Evolutionary conservation across 1,284 basidiomycete genomes (phyloP).

Genomic region (Ustilago nuda): DNA sequence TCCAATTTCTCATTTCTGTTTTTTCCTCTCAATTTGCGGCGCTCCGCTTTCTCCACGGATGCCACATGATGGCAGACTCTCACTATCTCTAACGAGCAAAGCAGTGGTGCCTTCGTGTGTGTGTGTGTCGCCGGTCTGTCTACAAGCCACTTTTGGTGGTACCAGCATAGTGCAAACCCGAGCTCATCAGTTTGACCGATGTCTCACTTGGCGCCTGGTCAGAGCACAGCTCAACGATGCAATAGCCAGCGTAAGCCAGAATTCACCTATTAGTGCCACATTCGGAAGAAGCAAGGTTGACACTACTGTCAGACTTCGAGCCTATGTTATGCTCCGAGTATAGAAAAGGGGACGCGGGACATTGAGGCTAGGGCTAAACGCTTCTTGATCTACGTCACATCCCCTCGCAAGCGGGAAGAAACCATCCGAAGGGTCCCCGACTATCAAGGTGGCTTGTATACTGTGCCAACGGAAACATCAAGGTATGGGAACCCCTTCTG

Average conservation of each 20-base stretch:
- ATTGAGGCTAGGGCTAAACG: too few species aligned
- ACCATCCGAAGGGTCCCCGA: not conserved
- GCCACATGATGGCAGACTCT: not conserved
- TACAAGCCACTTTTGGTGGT: not conserved
- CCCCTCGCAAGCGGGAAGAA: not conserved
- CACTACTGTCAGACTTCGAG: not conserved
- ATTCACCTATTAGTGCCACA: not conserved
- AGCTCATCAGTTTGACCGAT: not conserved
- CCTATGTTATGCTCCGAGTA: not conserved
- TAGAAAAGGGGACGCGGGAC: too few species aligned
- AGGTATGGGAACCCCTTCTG: not conserved
- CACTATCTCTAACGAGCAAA: not conserved
- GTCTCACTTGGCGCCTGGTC: not conserved
- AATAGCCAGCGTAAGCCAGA: too few species aligned
- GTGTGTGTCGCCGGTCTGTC: not conserved
- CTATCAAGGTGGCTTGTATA: not conserved
- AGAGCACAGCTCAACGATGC: not conserved
- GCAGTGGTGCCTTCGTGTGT: not conserved
- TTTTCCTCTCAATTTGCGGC: not conserved
- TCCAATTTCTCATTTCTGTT: not conserved
- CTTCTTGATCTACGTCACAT: too few species aligned
- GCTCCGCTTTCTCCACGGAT: slow-evolving; percentile 5
- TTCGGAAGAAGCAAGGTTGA: not conserved
- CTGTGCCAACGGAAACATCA: not conserved
- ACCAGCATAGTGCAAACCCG: not conserved